Evolutionary conservation across 768 basidiomycete species (phyloP).

Genomic region (Suillus subaureus): DNA sequence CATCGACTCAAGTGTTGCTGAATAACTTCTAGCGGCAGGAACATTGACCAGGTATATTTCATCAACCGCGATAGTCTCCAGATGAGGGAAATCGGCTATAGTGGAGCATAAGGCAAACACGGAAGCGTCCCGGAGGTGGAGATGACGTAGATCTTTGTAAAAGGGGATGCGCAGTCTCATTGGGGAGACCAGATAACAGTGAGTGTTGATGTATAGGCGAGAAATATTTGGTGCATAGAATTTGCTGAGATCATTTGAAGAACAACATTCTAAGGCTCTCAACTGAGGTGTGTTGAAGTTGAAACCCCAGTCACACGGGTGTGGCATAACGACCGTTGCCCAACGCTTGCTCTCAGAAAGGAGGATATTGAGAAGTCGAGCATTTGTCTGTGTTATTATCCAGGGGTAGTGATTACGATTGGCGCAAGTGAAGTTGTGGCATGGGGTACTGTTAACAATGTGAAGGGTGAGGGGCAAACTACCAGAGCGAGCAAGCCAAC

Average conservation of each 20-base stretch:
- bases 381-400: neutral
- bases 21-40: neutral
- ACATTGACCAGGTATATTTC: neutral
- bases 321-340: neutral
- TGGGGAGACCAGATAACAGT: neutral
- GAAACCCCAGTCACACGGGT: neutral
- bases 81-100: neutral
- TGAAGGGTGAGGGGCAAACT: neutral
- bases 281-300: neutral
- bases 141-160: neutral
- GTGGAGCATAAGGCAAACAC: neutral
- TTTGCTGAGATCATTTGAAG: neutral
- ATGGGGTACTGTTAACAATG: neutral
- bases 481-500: neutral
- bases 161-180: neutral
- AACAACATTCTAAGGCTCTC: neutral
- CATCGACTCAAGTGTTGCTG: neutral
- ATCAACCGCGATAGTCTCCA: neutral
- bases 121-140: neutral
- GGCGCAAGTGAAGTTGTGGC: neutral
- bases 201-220: neutral
- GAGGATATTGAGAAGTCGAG: neutral
- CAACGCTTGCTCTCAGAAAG: neutral
- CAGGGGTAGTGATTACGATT: no score
- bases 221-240: neutral